Base-by-base conservation (phyloP, 805 yeast genomes). In the Brettanomyces naardenensis region DNA sequence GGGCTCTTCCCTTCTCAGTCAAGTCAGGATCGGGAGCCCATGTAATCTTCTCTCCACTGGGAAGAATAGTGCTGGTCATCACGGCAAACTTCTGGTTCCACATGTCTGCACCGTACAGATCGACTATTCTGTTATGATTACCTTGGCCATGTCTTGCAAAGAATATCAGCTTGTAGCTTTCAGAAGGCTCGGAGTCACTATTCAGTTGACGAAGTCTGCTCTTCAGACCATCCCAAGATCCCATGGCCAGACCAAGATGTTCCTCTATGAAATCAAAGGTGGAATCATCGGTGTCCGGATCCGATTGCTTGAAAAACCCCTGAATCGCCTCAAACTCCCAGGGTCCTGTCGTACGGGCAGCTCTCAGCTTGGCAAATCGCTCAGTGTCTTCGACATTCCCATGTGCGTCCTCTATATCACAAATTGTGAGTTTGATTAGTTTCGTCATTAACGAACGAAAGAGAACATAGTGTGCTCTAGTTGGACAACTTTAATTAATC, bases 81-180 rank as follows among this genome's bases (percentile, higher is more conserved):
- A 58, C 57, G 5, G 75, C 65, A 78, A 78, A 78, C 41, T 76
- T 66, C 0, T 51, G 47, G 46, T 73, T 58, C 88, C 86, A 80
- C n/a, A 57, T 71, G 2, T 66, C 65, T 14, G 63, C 39, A 9
- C 85, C 85, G 47, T 75, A 77, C 41, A 71, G 65, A 18, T 58
- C 59, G 13, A 77, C 73, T 3, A 73, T 69, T 33, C 64, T 62
- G 47, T 80, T 80, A 44, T 80, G 88, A 50, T 58, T 71, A 0
- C 86, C 87, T 54, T 79, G 83, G 5, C 86, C 87, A 47, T 80
- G 87, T 52, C 87, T 65, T 9, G 80, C 79, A 38, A 73, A 62
- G 34, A 73, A 67, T 3, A 77, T 40, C 34, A 77, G 47, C 47
- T 75, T 77, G 53, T 64, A 74, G 26, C 44, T 41, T 30, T 60